A percentile compares a stretch with the other conserved stretches of the same genome.
Evolutionary conservation across 148 eudicot species (phyloP).

Genomic region (Spergularia bocconei): DNA sequence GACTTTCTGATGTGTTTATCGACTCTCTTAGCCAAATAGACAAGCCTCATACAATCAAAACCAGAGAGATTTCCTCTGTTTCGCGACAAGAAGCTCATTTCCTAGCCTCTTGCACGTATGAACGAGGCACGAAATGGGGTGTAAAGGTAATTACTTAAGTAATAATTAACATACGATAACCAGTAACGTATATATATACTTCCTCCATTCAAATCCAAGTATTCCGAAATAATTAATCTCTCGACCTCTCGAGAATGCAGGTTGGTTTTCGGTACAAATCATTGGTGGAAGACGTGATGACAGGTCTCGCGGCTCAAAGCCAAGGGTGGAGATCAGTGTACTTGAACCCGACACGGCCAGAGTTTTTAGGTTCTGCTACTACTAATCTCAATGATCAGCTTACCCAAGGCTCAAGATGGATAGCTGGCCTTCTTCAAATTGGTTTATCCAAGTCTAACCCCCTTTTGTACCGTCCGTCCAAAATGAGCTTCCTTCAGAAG

Average conservation of each 20-base stretch:
- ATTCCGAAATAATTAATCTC: too few relatives aligned
- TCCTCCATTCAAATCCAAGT: too few relatives aligned
- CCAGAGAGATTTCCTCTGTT: constrained; percentile 6
- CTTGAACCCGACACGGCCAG: constrained; percentile 45
- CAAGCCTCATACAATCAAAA: background rate
- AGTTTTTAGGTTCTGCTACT: constrained; percentile 51
- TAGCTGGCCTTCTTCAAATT: constrained; percentile 42
- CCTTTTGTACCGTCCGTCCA: constrained; percentile 31
- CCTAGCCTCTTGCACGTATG: constrained; percentile 57
- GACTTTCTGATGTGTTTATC: constrained; percentile 48
- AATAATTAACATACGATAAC: too few relatives aligned
- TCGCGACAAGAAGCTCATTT: constrained; percentile 31
- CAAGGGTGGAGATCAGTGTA: constrained; percentile 71
- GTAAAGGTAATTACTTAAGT: constrained; percentile 43
- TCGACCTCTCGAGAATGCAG: constrained; percentile 25
- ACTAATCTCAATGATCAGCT: constrained; percentile 49
- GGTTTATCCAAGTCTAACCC: constrained; percentile 52
- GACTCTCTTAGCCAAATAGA: constrained; percentile 27
- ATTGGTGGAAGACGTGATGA: constrained; percentile 56
- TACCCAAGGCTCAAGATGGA: constrained; percentile 58
- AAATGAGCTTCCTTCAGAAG: constrained; percentile 38
- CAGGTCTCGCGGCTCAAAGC: constrained; percentile 41
- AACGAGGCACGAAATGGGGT: constrained; percentile 69
- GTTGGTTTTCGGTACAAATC: constrained; percentile 53
- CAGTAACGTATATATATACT: too few relatives aligned